Conservation (phyloP, 2,329 filamentous ascomycete species). For the Ophiostoma ulmi region DNA sequence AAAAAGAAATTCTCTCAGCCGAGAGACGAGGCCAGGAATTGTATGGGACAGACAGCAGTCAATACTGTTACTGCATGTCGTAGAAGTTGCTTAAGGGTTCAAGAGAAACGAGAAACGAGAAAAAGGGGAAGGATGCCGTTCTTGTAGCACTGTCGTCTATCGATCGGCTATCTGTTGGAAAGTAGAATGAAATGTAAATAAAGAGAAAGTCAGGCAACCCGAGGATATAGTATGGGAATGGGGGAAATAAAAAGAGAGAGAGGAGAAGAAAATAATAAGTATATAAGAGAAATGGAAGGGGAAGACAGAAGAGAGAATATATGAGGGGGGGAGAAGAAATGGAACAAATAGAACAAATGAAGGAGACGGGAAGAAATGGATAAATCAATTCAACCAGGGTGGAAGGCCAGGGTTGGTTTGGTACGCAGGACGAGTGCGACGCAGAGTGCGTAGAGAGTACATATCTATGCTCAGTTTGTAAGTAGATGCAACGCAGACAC, state of each 20-base stretch:
- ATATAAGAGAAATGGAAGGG: background rate
- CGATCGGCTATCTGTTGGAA: background rate
- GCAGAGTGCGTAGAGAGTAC: background rate
- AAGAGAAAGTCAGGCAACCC: background rate
- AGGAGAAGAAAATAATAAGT: background rate
- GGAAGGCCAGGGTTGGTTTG: background rate
- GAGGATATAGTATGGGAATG: background rate
- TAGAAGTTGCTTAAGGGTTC: background rate
- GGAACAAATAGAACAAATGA: slow-evolving; percentile 10
- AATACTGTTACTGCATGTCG: slow-evolving; percentile 8
- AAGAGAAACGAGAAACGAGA: background rate
- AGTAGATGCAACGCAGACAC: background rate
- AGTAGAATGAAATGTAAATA: background rate
- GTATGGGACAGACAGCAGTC: background rate
- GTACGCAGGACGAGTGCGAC: slow-evolving; percentile 15
- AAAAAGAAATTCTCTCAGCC: background rate
- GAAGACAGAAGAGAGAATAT: background rate
- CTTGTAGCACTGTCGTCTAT: background rate
- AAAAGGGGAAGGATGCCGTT: slow-evolving; percentile 1
- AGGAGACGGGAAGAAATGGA: slow-evolving; percentile 10
- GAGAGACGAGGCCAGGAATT: slow-evolving; percentile 15
- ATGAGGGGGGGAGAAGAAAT: background rate
- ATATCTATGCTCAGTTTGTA: background rate
- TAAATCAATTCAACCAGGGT: background rate
- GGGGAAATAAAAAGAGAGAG: background rate